phyloP scores from a whole-genome alignment of 2,329 filamentous ascomycete genomes.

The Neonectria neomacrospora region DNA sequence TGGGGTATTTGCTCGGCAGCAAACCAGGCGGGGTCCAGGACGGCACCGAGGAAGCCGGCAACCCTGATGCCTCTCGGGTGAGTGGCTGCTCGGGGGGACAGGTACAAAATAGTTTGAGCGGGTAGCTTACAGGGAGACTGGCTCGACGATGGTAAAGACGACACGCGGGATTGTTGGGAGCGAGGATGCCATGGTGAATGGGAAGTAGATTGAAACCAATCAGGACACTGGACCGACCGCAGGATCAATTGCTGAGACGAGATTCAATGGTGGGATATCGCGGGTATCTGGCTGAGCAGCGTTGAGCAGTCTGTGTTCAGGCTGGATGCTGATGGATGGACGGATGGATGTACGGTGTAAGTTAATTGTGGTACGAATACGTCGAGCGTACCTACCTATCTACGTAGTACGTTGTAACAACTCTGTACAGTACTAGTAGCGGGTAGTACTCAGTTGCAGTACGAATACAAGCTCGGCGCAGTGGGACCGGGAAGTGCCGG shows the following conservation, averaged over 20 bases:
- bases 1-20: constrained; percentile 69
- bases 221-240: not conserved
- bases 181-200: constrained; percentile 64
- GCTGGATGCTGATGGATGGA: constrained; percentile 3
- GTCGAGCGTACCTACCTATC: not conserved
- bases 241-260: not conserved
- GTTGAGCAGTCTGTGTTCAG: constrained; percentile 2
- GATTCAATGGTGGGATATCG: not conserved
- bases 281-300: constrained; percentile 1
- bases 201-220: not conserved
- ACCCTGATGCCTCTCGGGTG: constrained; percentile 55
- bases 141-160: constrained; percentile 75
- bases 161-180: constrained; percentile 72
- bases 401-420: too few relatives aligned
- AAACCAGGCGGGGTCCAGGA: constrained; percentile 70
- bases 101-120: constrained; percentile 15
- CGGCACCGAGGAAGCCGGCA: constrained; percentile 66
- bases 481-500: constrained; percentile 33
- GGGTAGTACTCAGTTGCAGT: too few relatives aligned
- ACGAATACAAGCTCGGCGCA: constrained; percentile 1
- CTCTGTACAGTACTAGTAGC: too few relatives aligned
- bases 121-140: constrained; percentile 70
- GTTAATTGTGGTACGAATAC: not conserved
- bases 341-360: not conserved
- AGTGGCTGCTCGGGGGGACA: constrained; percentile 5